Evolutionary conservation across 208 protist species (phyloP).

Genomic region (Acanthamoeba triangularis): DNA sequence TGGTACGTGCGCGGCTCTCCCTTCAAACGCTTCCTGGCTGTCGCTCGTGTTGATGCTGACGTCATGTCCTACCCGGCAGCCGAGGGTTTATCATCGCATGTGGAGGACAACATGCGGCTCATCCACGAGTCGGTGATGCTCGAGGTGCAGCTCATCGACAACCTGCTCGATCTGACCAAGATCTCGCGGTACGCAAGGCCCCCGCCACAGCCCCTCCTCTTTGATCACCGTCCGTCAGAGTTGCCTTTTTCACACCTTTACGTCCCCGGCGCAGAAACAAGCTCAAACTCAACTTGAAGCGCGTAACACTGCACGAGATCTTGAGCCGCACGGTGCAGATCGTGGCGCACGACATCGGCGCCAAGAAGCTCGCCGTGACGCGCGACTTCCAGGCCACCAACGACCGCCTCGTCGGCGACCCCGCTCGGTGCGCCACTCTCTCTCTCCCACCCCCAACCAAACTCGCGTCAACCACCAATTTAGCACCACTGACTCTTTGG

Average conservation of each 20-base stretch:
- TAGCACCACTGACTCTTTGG: no score
- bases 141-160: conserved; percentile 48
- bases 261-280: neutral
- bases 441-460: no score
- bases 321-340: conserved; percentile 32
- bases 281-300: neutral
- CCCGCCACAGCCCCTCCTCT: no score
- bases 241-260: no score
- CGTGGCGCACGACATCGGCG: neutral
- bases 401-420: neutral
- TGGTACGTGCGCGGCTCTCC: neutral
- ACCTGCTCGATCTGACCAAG: conserved; percentile 60
- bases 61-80: neutral
- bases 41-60: no score
- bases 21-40: no score
- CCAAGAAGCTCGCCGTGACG: neutral
- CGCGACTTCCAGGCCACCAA: neutral
- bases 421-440: neutral
- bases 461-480: no score
- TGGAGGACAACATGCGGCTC: neutral
- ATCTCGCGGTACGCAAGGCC: no score
- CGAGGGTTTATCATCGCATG: neutral
- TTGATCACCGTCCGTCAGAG: no score
- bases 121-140: conserved; percentile 33
- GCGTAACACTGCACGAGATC: neutral